phyloP scores from a whole-genome alignment of 225 moss, liverwort and hornwort species.

The Antitrichia curtipendula region DNA sequence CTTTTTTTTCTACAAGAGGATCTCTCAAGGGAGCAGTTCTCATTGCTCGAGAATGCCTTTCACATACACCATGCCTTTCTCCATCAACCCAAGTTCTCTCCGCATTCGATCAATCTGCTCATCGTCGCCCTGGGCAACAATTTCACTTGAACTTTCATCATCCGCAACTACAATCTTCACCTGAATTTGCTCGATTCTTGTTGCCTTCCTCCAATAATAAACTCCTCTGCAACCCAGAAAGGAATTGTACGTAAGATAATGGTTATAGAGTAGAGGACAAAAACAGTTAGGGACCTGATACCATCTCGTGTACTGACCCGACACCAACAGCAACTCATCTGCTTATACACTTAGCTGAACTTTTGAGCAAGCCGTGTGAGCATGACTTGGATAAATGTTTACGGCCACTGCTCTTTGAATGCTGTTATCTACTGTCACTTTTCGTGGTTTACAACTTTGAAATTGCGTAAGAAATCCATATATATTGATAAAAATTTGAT shows the following conservation, averaged over 20 bases:
- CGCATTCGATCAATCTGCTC: conserved; percentile 88
- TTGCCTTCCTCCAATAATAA: conserved; percentile 94
- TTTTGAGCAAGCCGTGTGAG: not conserved
- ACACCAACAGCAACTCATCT: not conserved
- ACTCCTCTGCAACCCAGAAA: conserved; percentile 47
- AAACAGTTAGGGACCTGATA: not conserved
- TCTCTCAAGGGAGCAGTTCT: not conserved
- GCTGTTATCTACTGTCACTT: not conserved
- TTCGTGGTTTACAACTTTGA: not conserved
- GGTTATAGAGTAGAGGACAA: too few relatives aligned
- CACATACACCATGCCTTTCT: conserved; percentile 98
- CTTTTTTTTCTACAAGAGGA: not conserved
- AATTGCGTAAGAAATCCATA: not conserved
- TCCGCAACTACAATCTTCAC: conserved; percentile 87
- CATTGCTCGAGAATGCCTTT: conserved; percentile 85
- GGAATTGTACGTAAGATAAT: not conserved
- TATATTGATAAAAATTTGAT: not conserved
- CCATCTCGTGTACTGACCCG: not conserved
- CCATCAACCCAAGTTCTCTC: conserved; percentile 78
- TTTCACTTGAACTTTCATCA: conserved; percentile 77
- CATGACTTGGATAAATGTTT: not conserved
- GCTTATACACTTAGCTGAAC: not conserved
- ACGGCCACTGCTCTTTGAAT: too few relatives aligned
- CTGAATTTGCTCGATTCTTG: conserved; percentile 84
- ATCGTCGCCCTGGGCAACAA: conserved; percentile 83